Conservation (phyloP, 257 asterid genomes). For the Gentiana macrophylla region DNA sequence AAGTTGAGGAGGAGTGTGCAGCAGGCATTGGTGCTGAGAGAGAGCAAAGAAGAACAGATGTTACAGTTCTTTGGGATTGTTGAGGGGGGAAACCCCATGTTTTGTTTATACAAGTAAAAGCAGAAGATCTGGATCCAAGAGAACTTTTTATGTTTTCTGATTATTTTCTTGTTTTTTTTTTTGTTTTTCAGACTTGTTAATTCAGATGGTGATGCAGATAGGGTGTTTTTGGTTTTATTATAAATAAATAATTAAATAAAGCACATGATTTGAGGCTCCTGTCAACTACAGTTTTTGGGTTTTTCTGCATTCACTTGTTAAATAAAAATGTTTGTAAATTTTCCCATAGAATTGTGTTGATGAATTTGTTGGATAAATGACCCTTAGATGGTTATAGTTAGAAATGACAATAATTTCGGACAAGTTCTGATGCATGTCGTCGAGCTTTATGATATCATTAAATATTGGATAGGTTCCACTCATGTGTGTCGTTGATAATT, state of each 20-base stretch:
- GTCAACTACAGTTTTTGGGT: background rate
- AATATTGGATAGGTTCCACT: too few species aligned
- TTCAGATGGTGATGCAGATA: slow-evolving; percentile 31
- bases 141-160: slow-evolving; percentile 38
- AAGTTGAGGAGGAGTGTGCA: slow-evolving; percentile 6
- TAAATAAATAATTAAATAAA: background rate
- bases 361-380: too few species aligned
- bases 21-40: slow-evolving; percentile 57
- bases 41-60: slow-evolving; percentile 20
- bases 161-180: slow-evolving; percentile 39
- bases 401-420: too few species aligned
- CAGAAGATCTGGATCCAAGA: slow-evolving; percentile 80
- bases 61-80: slow-evolving; percentile 36
- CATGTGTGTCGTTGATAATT: too few species aligned
- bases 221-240: slow-evolving; percentile 29
- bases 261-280: background rate
- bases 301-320: background rate
- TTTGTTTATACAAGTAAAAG: slow-evolving; percentile 56
- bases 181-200: slow-evolving; percentile 22
- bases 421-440: too few species aligned
- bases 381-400: too few species aligned
- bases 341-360: background rate
- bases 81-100: slow-evolving; percentile 58
- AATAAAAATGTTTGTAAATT: slow-evolving; percentile 3
- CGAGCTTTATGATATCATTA: too few species aligned